Percentiles rank a stretch among this genome's conserved stretches.
Conservation (phyloP, 768 basidiomycete genomes). For the Hygrophorus russula region DNA sequence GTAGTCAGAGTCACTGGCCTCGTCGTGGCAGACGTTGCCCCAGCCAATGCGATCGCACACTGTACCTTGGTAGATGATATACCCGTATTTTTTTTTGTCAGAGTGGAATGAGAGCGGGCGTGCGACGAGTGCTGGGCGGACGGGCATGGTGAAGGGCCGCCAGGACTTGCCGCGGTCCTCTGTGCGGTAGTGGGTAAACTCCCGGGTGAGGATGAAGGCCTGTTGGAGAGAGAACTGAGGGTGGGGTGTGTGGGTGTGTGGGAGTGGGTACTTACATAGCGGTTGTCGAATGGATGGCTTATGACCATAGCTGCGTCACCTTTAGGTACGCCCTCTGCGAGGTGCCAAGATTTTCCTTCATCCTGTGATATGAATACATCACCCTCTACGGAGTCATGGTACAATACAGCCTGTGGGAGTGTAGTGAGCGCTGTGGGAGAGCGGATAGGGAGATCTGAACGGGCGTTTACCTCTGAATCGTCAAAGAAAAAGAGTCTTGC, state of each 20-base stretch:
- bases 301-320: constrained; percentile 64
- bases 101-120: constrained; percentile 84
- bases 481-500: constrained; percentile 84
- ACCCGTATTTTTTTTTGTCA: constrained; percentile 52
- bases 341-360: constrained; percentile 69
- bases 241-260: neutral
- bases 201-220: constrained; percentile 80
- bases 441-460: neutral
- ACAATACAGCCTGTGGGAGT: constrained; percentile 43
- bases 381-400: constrained; percentile 63
- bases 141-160: constrained; percentile 65
- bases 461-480: constrained; percentile 65
- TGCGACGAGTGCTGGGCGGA: constrained; percentile 43
- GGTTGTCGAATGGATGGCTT: constrained; percentile 78
- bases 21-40: constrained; percentile 56
- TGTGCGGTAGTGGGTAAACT: constrained; percentile 77
- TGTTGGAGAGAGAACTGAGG: constrained; percentile 16
- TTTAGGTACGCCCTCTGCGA: constrained; percentile 36
- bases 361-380: constrained; percentile 71
- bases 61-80: constrained; percentile 74
- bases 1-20: constrained; percentile 34
- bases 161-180: constrained; percentile 82
- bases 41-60: constrained; percentile 45
- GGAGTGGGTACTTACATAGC: constrained; percentile 39
- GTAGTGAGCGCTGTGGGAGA: constrained; percentile 6